phyloP scores from a whole-genome alignment of 768 basidiomycete species.

The Suillus brevipes region DNA sequence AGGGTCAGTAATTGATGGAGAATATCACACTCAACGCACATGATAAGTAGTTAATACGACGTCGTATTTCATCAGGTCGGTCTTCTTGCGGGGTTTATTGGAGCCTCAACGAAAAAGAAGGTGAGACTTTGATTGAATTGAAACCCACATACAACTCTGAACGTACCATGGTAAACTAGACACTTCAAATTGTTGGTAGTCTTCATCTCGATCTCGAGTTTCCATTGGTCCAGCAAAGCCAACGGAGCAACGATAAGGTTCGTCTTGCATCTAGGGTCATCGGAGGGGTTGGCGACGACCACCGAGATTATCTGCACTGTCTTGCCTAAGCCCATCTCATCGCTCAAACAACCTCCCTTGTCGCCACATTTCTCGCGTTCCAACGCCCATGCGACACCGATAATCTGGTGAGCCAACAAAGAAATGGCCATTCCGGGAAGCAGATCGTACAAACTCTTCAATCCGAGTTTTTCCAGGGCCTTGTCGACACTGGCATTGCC shows the following conservation, averaged over 20 bases:
- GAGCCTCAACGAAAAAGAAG: constrained; percentile 24
- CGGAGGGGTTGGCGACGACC: constrained; percentile 54
- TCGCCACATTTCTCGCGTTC: constrained; percentile 31
- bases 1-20: constrained; percentile 4
- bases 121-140: not conserved
- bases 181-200: constrained; percentile 49
- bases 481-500: constrained; percentile 58
- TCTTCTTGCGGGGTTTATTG: constrained; percentile 45
- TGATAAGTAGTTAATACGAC: constrained; percentile 61
- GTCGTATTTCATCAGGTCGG: constrained; percentile 57
- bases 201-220: constrained; percentile 58
- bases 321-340: constrained; percentile 59
- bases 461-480: constrained; percentile 52
- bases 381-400: constrained; percentile 49
- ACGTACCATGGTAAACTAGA: constrained; percentile 61
- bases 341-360: constrained; percentile 34
- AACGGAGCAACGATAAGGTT: constrained; percentile 69
- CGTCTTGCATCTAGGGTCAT: constrained; percentile 53
- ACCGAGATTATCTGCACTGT: constrained; percentile 63
- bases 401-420: constrained; percentile 69
- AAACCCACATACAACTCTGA: not conserved
- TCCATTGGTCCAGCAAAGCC: constrained; percentile 69
- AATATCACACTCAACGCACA: constrained; percentile 19
- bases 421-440: constrained; percentile 60
- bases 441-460: constrained; percentile 46